phyloP scores from a whole-genome alignment of 805 yeast species.

The Kluyveromyces siamensis region DNA sequence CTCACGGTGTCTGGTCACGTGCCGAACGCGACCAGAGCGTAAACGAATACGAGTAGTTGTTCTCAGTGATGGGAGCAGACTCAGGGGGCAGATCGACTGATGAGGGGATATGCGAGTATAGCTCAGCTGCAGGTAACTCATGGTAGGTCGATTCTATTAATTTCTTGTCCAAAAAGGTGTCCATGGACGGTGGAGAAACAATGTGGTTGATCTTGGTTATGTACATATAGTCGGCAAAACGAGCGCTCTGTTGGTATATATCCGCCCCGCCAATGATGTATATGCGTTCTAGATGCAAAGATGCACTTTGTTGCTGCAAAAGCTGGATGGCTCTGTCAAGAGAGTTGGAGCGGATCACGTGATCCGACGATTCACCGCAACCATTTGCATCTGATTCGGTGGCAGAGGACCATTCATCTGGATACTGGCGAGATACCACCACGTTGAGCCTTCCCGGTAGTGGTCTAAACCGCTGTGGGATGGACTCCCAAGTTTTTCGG shows the following conservation, averaged over 20 bases:
- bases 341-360: constrained; percentile 32
- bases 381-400: constrained; percentile 1
- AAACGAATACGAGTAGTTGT: constrained; percentile 47
- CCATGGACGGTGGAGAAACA: constrained; percentile 42
- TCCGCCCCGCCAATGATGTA: constrained; percentile 93
- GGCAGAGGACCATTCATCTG: constrained; percentile 8
- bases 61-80: constrained; percentile 31
- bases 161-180: constrained; percentile 50
- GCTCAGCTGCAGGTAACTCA: constrained; percentile 11
- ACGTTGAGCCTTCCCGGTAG: constrained; percentile 67
- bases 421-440: constrained; percentile 49
- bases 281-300: constrained; percentile 41
- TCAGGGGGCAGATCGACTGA: constrained; percentile 14
- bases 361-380: constrained; percentile 3
- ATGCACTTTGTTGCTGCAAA: constrained; percentile 13
- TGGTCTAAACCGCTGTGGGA: constrained; percentile 79
- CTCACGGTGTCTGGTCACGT: background rate
- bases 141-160: constrained; percentile 4
- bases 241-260: constrained; percentile 51
- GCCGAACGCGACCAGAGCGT: constrained; percentile 40
- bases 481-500: constrained; percentile 90
- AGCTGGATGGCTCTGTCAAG: constrained; percentile 35
- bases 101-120: constrained; percentile 15
- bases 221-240: constrained; percentile 44
- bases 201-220: constrained; percentile 56